phyloP scores from a whole-genome alignment of 495 filamentous ascomycete species.

The Hypoxylon intermedium region DNA sequence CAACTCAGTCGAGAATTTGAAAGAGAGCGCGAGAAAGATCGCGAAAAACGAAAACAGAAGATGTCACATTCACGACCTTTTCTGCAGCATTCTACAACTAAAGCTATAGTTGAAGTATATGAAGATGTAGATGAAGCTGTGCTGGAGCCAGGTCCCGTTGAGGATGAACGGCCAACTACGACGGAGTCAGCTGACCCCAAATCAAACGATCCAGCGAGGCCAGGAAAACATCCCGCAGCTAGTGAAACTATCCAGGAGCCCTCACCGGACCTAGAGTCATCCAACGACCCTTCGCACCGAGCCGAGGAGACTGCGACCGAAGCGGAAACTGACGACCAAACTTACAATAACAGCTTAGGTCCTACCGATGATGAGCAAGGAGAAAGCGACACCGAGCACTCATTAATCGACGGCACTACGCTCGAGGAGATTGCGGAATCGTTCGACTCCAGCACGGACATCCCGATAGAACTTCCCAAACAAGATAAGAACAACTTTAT shows the following conservation, averaged over 20 bases:
- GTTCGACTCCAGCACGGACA: slow-evolving; percentile 67
- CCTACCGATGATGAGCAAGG: slow-evolving; percentile 70
- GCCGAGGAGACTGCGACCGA: slow-evolving; percentile 53
- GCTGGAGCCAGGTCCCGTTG: slow-evolving; percentile 76
- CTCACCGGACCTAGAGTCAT: neutral
- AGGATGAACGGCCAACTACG: slow-evolving; percentile 60
- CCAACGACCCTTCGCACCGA: slow-evolving; percentile 10
- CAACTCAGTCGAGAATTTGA: slow-evolving; percentile 96
- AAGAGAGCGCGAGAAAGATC: slow-evolving; percentile 87
- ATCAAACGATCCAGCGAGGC: slow-evolving; percentile 41
- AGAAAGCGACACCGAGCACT: slow-evolving; percentile 74
- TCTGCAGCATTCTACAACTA: slow-evolving; percentile 84
- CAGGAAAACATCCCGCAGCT: slow-evolving; percentile 36
- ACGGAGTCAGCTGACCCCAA: slow-evolving; percentile 41
- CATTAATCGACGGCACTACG: slow-evolving; percentile 64
- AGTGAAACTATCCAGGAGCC: slow-evolving; percentile 8
- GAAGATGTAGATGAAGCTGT: slow-evolving; percentile 91
- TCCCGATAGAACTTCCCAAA: slow-evolving; percentile 79
- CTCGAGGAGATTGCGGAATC: slow-evolving; percentile 66
- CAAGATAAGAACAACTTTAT: slow-evolving; percentile 90
- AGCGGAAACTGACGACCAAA: slow-evolving; percentile 58
- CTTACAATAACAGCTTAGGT: slow-evolving; percentile 54
- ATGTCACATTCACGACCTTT: slow-evolving; percentile 81
- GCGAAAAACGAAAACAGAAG: slow-evolving; percentile 80
- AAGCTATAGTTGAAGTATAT: slow-evolving; percentile 95